Evolutionary conservation across 805 yeast species (phyloP), one percentile per base, ranked within the genome.

Genomic region (Ogataea polymorpha): DNA sequence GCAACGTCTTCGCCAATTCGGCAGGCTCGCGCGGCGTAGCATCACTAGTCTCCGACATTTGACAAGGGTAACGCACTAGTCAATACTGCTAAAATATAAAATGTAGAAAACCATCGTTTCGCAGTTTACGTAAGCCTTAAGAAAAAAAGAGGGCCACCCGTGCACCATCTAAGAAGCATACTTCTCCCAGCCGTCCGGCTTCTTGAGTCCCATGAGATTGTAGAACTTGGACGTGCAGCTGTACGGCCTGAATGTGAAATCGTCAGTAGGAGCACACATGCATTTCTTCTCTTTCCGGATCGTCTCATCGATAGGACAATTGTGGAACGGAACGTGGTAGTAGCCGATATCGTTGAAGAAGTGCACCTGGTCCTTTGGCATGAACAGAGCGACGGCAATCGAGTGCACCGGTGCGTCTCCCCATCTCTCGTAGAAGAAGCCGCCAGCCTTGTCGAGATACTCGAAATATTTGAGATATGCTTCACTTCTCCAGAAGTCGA

Each of bases 371-470:
- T 77, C 79, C 60, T 75, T 78, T 40, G 84, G 79, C 62, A 86
- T 59, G 67, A 88, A 85, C 50, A 88, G 67, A 4, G 93, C 69
- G 15, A 86, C 96, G 23, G 93, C 96, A 55, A 87, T 80, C 5
- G 95, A 84, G 63, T 87, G 96, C 36, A 87, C 82, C 25, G 96
- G 96, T 20, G 95, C 96, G 64, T 87, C 96, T 54, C 96, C 95
- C 96, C 95, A 86, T 65, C 96, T 75, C 70, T 85, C 89, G 63
- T 87, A 88, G 68, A 84, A 88, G 68, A 88, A 88, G n/a, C 96
- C 96, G 61, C 96, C 96, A 12, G 82, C 76, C 47, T 76, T 63
- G 64, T 88, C 96, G 56, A 88, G 74, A 53, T 72, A 68, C 14
- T 85, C 83, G 54, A 88, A 88, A 63, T 82, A 88, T 42, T 75